A percentile compares a stretch with the other conserved stretches of the same genome.
Evolutionary conservation across 352 stramenopile genomes (phyloP).

Genomic region (Phytopythium oedochilum): DNA sequence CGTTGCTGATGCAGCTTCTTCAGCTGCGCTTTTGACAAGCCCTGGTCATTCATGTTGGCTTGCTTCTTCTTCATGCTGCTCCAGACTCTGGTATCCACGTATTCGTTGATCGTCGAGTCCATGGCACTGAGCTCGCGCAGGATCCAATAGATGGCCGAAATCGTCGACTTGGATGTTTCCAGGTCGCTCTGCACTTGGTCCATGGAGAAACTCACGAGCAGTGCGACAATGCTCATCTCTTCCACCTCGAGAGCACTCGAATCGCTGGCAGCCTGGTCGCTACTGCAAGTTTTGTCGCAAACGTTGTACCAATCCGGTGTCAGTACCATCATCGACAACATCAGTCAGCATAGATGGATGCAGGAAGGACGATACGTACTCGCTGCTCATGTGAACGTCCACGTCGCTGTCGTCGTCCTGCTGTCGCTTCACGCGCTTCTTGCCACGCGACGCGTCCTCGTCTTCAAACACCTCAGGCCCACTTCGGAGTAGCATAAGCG

Average conservation of each 20-base stretch:
- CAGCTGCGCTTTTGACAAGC: conserved; percentile 63
- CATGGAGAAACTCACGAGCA: conserved; percentile 54
- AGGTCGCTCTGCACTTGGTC: conserved; percentile 77
- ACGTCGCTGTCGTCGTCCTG: conserved; percentile 27
- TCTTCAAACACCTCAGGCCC: conserved; percentile 64
- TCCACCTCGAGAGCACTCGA: conserved; percentile 30
- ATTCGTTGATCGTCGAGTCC: conserved; percentile 43
- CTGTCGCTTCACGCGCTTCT: conserved; percentile 71
- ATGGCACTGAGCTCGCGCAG: conserved; percentile 55
- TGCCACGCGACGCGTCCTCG: conserved; percentile 37
- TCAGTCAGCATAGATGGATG: not conserved
- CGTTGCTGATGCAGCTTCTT: conserved; percentile 80
- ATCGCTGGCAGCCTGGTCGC: conserved; percentile 41
- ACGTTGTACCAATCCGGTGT: too few relatives aligned
- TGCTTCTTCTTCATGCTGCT: conserved; percentile 62
- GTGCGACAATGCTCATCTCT: conserved; percentile 52
- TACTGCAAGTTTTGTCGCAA: too few relatives aligned
- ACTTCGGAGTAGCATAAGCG: conserved; percentile 43
- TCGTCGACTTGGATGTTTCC: conserved; percentile 71
- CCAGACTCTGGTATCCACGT: conserved; percentile 56
- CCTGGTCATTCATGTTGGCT: conserved; percentile 38
- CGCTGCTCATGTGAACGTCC: conserved; percentile 69
- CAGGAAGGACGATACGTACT: conserved; percentile 27
- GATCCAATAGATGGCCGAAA: conserved; percentile 81
- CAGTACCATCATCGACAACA: not conserved